Evolutionary conservation across 2,329 filamentous ascomycete species (phyloP).

Genomic region (Coleophoma crateriformis): DNA sequence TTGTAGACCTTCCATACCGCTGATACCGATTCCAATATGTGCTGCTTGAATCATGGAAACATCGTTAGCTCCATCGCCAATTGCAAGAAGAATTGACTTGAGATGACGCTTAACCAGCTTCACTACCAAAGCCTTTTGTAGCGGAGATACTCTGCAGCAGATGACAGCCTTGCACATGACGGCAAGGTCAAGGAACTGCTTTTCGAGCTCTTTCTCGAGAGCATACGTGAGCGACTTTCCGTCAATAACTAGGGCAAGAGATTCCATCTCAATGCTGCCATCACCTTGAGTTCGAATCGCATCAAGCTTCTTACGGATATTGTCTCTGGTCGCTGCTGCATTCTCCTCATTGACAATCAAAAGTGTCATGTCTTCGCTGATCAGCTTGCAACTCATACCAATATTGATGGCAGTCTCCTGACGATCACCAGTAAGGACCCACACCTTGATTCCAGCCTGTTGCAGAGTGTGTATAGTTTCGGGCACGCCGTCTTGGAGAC

Average conservation of each 20-base stretch:
- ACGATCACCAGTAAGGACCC: slow-evolving; percentile 94
- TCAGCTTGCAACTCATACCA: slow-evolving; percentile 97
- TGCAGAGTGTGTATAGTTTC: slow-evolving; percentile 98
- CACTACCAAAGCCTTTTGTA: slow-evolving; percentile 95
- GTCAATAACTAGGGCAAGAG: slow-evolving; percentile 88
- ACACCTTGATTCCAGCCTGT: slow-evolving; percentile 95
- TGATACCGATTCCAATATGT: slow-evolving; percentile 96
- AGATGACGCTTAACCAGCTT: slow-evolving; percentile 93
- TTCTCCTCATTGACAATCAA: slow-evolving; percentile 92
- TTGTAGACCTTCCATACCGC: slow-evolving; percentile 93
- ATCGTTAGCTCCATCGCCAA: slow-evolving; percentile 96
- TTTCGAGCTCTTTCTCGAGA: slow-evolving; percentile 89
- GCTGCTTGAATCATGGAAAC: slow-evolving; percentile 99
- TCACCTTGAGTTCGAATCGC: slow-evolving; percentile 81
- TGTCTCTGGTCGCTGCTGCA: slow-evolving; percentile 73
- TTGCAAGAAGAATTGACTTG: slow-evolving; percentile 86
- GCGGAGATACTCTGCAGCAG: slow-evolving; percentile 91
- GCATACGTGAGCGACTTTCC: slow-evolving; percentile 93
- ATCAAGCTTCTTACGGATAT: slow-evolving; percentile 87
- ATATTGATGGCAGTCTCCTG: slow-evolving; percentile 99
- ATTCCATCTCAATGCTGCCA: slow-evolving; percentile 72
- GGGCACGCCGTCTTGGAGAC: slow-evolving; percentile 92
- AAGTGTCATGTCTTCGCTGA: slow-evolving; percentile 98
- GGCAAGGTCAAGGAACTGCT: slow-evolving; percentile 86
- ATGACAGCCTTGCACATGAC: slow-evolving; percentile 98